These are phyloP conservation scores for Saccharomycopsis hybrid DNA, from an alignment of 1,139 yeast genomes.

Conservation along the genomic window DNA sequence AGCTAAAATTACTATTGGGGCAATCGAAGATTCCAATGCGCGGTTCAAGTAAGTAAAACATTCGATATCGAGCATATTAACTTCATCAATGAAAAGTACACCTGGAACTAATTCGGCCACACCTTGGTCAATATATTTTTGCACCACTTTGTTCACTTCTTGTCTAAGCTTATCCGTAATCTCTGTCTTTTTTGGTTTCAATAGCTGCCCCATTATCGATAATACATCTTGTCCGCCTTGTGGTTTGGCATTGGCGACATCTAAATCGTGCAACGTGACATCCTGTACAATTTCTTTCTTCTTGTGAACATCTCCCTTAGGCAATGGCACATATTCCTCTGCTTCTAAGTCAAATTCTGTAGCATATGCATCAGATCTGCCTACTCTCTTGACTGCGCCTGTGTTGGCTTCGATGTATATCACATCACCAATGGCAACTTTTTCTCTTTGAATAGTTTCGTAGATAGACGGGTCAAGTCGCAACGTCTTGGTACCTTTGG, in stretches of 20 bases:
- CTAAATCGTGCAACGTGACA: slow-evolving; percentile 92
- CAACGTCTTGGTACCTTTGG: slow-evolving; percentile 89
- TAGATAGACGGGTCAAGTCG: slow-evolving; percentile 93
- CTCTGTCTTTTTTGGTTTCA: slow-evolving; percentile 97
- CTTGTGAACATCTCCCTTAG: slow-evolving; percentile 98
- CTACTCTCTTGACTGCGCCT: slow-evolving; percentile 96
- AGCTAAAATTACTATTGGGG: slow-evolving; percentile 92
- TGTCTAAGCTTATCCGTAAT: slow-evolving; percentile 90
- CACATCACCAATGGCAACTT: slow-evolving; percentile 93
- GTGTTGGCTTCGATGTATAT: slow-evolving; percentile 96
- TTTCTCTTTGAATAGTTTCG: slow-evolving; percentile 92
- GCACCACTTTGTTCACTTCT: slow-evolving; percentile 93
- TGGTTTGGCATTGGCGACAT: slow-evolving; percentile 93
- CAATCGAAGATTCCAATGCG: slow-evolving; percentile 85
- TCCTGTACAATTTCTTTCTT: slow-evolving; percentile 98
- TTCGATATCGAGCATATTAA: slow-evolving; percentile 94
- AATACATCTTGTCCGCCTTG: slow-evolving; percentile 98
- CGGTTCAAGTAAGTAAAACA: slow-evolving; percentile 90
- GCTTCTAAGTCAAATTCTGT: slow-evolving; percentile 98
- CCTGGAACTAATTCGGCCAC: slow-evolving; percentile 98
- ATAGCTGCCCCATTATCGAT: slow-evolving; percentile 97
- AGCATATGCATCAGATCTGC: slow-evolving; percentile 96
- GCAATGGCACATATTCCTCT: slow-evolving; percentile 96
- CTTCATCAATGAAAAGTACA: slow-evolving; percentile 94
- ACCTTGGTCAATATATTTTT: slow-evolving; percentile 95